Percentiles rank a stretch among this genome's conserved stretches.
These are phyloP conservation scores for Morella rubra DNA, from an alignment of 306 rosid species.

Conservation along the genomic window DNA sequence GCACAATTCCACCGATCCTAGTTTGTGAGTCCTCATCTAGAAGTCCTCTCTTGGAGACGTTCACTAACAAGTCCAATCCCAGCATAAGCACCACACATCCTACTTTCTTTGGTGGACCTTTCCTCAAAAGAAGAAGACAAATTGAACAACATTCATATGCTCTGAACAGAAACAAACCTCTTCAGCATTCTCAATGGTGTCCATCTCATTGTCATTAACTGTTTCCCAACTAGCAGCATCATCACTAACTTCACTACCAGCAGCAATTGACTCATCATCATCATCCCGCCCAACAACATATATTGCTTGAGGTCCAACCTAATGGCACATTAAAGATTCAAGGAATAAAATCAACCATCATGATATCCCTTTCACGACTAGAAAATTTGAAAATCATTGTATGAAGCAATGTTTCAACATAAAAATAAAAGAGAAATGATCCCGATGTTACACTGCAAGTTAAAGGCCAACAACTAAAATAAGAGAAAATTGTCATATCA, in stretches of 20 bases:
- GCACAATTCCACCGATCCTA: neutral
- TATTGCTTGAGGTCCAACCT: conserved; percentile 99
- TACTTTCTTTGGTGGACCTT: conserved; percentile 26
- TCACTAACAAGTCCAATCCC: neutral
- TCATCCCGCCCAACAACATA: conserved; percentile 99
- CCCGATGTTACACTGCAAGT: neutral
- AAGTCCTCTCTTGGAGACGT: neutral
- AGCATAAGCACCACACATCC: neutral
- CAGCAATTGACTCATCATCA: conserved; percentile 84
- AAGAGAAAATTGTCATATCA: neutral
- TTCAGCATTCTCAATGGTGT: conserved; percentile 48
- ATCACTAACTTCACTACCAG: conserved; percentile 84
- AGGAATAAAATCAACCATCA: conserved; percentile 20
- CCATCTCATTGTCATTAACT: conserved; percentile 75
- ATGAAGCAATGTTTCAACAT: neutral
- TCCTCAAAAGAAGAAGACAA: conserved; percentile 17
- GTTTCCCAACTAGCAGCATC: conserved; percentile 99
- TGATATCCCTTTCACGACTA: conserved; percentile 23
- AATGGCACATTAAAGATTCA: conserved; percentile 31
- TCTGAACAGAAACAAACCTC: conserved; percentile 60
- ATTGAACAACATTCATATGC: conserved; percentile 21
- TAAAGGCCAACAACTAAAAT: neutral
- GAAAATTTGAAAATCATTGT: neutral
- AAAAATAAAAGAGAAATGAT: neutral
- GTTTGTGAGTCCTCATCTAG: neutral